Evolutionary conservation across 768 basidiomycete species (phyloP).

Genomic region (Floccularia luteovirens): DNA sequence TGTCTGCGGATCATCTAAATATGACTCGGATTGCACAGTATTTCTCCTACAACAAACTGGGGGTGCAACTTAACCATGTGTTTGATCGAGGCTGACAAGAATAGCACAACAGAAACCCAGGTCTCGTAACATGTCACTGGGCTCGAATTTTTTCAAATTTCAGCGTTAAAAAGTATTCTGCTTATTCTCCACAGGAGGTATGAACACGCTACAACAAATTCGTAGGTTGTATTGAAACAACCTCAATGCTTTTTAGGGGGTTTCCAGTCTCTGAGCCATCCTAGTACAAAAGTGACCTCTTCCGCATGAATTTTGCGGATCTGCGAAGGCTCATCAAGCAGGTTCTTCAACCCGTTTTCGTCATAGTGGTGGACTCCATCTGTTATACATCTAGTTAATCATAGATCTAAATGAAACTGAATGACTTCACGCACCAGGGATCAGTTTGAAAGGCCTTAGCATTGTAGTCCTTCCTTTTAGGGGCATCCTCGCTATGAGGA

Average conservation of each 20-base stretch:
- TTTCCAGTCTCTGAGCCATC: conserved; percentile 58
- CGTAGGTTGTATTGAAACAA: too few species aligned
- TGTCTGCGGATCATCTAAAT: too few species aligned
- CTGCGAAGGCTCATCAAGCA: conserved; percentile 59
- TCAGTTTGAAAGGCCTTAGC: conserved; percentile 77
- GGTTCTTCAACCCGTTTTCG: conserved; percentile 65
- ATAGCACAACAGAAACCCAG: too few species aligned
- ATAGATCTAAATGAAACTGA: neutral
- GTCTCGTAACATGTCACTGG: too few species aligned
- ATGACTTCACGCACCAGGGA: conserved; percentile 51
- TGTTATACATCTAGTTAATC: conserved; percentile 22
- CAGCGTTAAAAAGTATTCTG: too few species aligned
- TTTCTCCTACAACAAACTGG: too few species aligned
- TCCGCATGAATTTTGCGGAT: conserved; percentile 78
- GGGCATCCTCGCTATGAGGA: conserved; percentile 71
- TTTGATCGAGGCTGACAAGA: too few species aligned
- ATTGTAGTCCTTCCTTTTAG: conserved; percentile 61
- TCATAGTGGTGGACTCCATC: conserved; percentile 66
- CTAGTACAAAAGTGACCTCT: conserved; percentile 70
- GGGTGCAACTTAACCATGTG: too few species aligned
- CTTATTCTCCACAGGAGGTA: too few species aligned
- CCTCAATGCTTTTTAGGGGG: conserved; percentile 15
- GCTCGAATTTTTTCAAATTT: too few species aligned
- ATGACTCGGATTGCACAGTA: too few species aligned
- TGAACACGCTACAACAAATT: too few species aligned